phyloP scores from a whole-genome alignment of 2,329 filamentous ascomycete species.

The Ascosphaera apis region DNA sequence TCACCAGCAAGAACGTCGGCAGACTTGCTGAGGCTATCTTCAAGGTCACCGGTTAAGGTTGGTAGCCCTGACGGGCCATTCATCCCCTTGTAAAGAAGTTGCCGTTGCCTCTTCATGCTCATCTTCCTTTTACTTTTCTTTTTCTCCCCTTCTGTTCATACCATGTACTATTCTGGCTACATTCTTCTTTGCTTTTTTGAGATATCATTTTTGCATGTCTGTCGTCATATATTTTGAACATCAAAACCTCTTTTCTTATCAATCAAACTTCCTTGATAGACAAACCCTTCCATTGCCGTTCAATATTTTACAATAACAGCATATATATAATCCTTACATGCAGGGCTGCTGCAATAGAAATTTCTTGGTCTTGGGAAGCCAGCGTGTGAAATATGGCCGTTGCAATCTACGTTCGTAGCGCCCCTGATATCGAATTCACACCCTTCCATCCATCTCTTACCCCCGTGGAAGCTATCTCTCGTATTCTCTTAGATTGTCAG shows the following conservation, averaged over 20 bases:
- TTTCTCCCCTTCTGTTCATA: not conserved
- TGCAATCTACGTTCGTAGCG: too few species aligned
- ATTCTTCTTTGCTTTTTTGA: slow-evolving; percentile 1
- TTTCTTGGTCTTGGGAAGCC: too few species aligned
- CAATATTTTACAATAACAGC: too few species aligned
- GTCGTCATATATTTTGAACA: slow-evolving; percentile 1
- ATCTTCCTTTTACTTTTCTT: slow-evolving; percentile 1
- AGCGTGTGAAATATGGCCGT: too few species aligned
- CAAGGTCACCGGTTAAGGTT: slow-evolving; percentile 24
- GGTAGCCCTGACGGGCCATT: not conserved
- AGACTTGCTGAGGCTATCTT: slow-evolving; percentile 27
- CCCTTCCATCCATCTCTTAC: too few species aligned
- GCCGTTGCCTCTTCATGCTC: not conserved
- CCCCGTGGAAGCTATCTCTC: too few species aligned
- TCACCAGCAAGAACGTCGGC: slow-evolving; percentile 26
- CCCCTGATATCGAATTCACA: too few species aligned
- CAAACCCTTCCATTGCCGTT: too few species aligned
- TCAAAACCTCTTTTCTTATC: not conserved
- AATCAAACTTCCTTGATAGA: too few species aligned
- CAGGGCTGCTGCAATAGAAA: too few species aligned
- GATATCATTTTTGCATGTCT: not conserved
- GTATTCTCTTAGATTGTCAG: too few species aligned
- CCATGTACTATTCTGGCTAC: slow-evolving; percentile 1
- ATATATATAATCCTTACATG: too few species aligned
- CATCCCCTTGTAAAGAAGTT: not conserved